Percentiles rank a stretch among this genome's conserved stretches.
Evolutionary conservation across 75 land plant genomes (phyloP).

Genomic region (Cupressus sempervirens): DNA sequence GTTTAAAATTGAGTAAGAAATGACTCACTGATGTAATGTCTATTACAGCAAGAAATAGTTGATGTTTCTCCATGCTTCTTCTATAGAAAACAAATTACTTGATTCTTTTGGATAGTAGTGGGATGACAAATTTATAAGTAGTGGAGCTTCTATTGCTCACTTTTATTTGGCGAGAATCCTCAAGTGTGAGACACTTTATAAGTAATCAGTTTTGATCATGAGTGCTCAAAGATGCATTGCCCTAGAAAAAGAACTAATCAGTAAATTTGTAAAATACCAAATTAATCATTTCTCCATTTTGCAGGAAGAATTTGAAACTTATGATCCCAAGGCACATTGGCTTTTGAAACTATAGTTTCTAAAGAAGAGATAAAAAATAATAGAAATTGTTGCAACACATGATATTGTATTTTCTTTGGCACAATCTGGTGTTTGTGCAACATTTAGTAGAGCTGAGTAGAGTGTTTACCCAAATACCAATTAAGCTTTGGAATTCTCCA

Average conservation of each 20-base stretch:
- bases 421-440: conserved; percentile 96
- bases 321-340: conserved; percentile 83
- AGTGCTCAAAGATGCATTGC: too few species aligned
- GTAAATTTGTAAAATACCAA: not conserved
- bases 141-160: too few species aligned
- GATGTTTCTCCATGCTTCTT: too few species aligned
- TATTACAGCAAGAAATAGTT: too few species aligned
- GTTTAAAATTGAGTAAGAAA: too few species aligned
- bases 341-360: conserved; percentile 66
- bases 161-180: too few species aligned
- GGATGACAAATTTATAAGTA: too few species aligned
- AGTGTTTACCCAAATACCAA: not conserved
- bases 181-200: too few species aligned
- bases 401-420: conserved; percentile 93
- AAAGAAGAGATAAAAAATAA: conserved; percentile 73
- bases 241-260: not conserved
- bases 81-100: too few species aligned
- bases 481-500: not conserved
- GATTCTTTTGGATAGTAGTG: too few species aligned
- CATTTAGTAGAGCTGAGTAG: conserved; percentile 75
- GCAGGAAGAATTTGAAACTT: conserved; percentile 96
- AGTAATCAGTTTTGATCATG: too few species aligned
- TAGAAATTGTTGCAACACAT: conserved; percentile 92
- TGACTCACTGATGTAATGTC: too few species aligned
- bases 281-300: not conserved